phyloP scores from a whole-genome alignment of 1,284 basidiomycete species.

The Rhodotorula sp. region DNA sequence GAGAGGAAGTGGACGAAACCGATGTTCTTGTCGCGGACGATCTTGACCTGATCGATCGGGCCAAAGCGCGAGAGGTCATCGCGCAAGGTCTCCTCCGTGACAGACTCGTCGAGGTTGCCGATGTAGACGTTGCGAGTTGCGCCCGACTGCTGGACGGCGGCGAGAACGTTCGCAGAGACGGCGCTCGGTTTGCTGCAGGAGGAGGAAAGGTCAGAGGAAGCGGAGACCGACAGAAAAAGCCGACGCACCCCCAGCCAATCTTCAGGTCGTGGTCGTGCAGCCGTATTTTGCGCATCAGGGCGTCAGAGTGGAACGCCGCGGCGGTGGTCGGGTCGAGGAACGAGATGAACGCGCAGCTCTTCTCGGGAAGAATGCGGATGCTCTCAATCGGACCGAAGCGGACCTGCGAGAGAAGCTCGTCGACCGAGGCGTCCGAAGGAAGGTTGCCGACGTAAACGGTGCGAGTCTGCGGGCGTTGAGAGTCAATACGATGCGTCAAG shows the following conservation, averaged over 20 bases:
- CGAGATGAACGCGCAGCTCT: slow-evolving; percentile 88
- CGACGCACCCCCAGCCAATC: slow-evolving; percentile 76
- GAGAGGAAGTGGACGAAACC: slow-evolving; percentile 95
- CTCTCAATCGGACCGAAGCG: slow-evolving; percentile 96
- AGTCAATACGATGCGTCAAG: neutral
- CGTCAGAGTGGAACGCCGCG: slow-evolving; percentile 91
- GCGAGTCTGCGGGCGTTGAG: slow-evolving; percentile 57
- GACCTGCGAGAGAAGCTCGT: slow-evolving; percentile 94
- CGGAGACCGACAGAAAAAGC: too few relatives aligned
- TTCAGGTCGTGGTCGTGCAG: slow-evolving; percentile 90
- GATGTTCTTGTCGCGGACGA: slow-evolving; percentile 94
- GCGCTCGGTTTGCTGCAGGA: slow-evolving; percentile 64
- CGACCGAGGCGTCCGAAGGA: slow-evolving; percentile 91
- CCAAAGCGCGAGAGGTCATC: slow-evolving; percentile 86
- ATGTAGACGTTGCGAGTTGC: slow-evolving; percentile 92
- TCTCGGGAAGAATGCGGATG: slow-evolving; percentile 93
- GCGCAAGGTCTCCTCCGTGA: slow-evolving; percentile 82
- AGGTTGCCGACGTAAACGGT: slow-evolving; percentile 98
- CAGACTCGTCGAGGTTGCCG: slow-evolving; percentile 79
- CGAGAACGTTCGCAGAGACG: slow-evolving; percentile 77
- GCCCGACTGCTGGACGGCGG: slow-evolving; percentile 83
- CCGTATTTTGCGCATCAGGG: slow-evolving; percentile 83
- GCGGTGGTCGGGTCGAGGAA: slow-evolving; percentile 89
- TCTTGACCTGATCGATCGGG: slow-evolving; percentile 97
- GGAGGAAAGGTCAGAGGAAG: neutral